Conservation (phyloP, 2,329 filamentous ascomycete genomes). For the Lojkania enalia region DNA sequence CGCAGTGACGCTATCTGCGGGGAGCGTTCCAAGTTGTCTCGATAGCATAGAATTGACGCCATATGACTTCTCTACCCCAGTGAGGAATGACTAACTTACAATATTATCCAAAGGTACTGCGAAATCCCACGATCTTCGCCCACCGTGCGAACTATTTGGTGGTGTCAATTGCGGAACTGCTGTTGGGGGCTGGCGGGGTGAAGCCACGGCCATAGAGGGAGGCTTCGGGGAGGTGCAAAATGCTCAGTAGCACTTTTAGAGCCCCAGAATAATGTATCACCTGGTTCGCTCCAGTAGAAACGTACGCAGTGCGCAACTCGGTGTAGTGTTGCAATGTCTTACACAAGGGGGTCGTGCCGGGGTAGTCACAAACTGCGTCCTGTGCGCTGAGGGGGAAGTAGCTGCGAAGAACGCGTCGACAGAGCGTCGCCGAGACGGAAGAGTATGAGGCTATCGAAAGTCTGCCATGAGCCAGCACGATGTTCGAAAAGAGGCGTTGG, state of each 20-base stretch:
- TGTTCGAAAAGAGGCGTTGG: slow-evolving; percentile 11
- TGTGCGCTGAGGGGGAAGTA: background rate
- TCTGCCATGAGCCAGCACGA: slow-evolving; percentile 10
- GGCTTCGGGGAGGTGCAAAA: slow-evolving; percentile 10
- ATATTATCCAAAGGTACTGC: slow-evolving; percentile 43
- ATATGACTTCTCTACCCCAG: slow-evolving; percentile 13
- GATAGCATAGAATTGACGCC: slow-evolving; percentile 17
- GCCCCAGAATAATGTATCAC: background rate
- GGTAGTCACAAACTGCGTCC: slow-evolving; percentile 4
- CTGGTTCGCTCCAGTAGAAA: background rate
- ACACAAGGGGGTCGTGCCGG: slow-evolving; percentile 6
- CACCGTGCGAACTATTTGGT: slow-evolving; percentile 46
- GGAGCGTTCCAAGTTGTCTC: slow-evolving; percentile 22
- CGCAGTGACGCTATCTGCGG: slow-evolving; percentile 26
- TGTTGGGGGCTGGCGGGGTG: slow-evolving; percentile 33
- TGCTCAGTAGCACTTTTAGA: slow-evolving; percentile 3
- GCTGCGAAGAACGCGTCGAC: background rate
- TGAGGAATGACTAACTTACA: slow-evolving; percentile 33
- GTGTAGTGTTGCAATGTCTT: slow-evolving; percentile 5
- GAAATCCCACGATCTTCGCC: slow-evolving; percentile 42
- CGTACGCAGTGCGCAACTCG: background rate
- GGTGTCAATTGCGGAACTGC: slow-evolving; percentile 43
- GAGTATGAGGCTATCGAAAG: slow-evolving; percentile 3
- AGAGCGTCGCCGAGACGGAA: background rate
- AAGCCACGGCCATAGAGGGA: slow-evolving; percentile 39